These are phyloP conservation scores for Camellia lanceoleosa DNA, from an alignment of 148 eudicot species.

Conservation along the genomic window DNA sequence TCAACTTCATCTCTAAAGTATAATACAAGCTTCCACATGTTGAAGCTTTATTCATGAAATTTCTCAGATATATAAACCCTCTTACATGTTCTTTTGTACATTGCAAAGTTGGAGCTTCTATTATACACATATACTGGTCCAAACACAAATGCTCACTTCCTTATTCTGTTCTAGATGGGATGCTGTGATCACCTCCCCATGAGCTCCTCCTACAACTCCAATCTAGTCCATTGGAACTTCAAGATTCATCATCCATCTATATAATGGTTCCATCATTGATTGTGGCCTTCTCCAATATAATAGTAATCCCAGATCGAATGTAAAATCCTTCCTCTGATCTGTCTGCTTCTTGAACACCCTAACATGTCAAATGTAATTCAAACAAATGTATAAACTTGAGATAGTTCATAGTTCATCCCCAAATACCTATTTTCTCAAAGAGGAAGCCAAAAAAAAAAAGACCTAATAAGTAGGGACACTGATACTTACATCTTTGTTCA, in stretches of 20 bases:
- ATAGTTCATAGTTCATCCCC: neutral
- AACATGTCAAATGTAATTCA: neutral
- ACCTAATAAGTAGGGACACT: neutral
- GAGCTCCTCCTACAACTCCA: neutral
- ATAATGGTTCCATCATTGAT: slow-evolving; percentile 73
- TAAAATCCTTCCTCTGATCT: slow-evolving; percentile 86
- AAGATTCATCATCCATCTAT: slow-evolving; percentile 26
- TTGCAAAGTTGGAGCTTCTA: neutral
- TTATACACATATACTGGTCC: neutral
- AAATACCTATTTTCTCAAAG: neutral
- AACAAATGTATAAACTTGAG: neutral
- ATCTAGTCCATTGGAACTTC: neutral
- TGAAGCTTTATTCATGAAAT: neutral
- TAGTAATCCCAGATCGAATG: slow-evolving; percentile 83
- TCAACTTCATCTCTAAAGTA: too few relatives aligned
- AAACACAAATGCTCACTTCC: neutral
- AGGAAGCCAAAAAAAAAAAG: neutral
- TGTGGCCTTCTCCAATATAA: slow-evolving; percentile 84
- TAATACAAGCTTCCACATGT: too few relatives aligned
- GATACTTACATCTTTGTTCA: slow-evolving; percentile 81
- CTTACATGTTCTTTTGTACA: neutral
- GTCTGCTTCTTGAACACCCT: slow-evolving; percentile 90
- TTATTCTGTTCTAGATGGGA: neutral
- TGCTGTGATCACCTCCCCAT: neutral
- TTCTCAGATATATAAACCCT: neutral